Evolutionary conservation across 805 yeast species (phyloP).

Genomic region (Metschnikowia dekortorum): DNA sequence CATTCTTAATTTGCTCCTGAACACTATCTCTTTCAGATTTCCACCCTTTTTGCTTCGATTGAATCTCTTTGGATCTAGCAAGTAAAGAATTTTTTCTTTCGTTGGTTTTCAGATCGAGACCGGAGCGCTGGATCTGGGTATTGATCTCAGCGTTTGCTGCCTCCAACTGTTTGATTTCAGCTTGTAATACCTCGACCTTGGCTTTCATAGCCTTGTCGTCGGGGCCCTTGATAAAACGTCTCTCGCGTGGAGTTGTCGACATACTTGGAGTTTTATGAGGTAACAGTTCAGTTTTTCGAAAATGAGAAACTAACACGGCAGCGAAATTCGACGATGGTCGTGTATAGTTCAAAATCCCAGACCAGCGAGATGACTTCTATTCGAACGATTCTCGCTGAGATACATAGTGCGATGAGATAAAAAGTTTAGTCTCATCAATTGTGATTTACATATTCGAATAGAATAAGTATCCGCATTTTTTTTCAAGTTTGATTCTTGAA

Average conservation of each 20-base stretch:
- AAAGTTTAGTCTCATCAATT: too few species aligned
- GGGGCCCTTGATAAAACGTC: slow-evolving; percentile 68
- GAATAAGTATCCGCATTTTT: too few species aligned
- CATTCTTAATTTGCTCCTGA: slow-evolving; percentile 65
- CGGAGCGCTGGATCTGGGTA: slow-evolving; percentile 46
- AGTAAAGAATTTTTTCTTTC: slow-evolving; percentile 33
- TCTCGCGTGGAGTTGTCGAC: slow-evolving; percentile 25
- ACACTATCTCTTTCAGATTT: slow-evolving; percentile 46
- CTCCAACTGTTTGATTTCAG: slow-evolving; percentile 62
- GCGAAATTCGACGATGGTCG: slow-evolving; percentile 7
- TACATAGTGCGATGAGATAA: too few species aligned
- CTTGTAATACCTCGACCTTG: slow-evolving; percentile 49
- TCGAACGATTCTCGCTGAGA: neutral
- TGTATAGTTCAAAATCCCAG: neutral
- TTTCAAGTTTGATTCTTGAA: too few species aligned
- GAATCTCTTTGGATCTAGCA: slow-evolving; percentile 36
- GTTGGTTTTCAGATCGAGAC: slow-evolving; percentile 27
- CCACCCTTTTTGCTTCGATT: slow-evolving; percentile 44
- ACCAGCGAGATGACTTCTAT: neutral
- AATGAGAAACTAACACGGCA: slow-evolving; percentile 5
- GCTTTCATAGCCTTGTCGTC: slow-evolving; percentile 63
- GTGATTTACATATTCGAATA: too few species aligned
- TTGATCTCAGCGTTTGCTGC: slow-evolving; percentile 47
- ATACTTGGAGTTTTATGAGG: slow-evolving; percentile 1
- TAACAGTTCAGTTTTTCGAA: neutral